Evolutionary conservation across 169 alveolate genomes (phyloP).

Genomic region (Amoebophrya sp.): DNA sequence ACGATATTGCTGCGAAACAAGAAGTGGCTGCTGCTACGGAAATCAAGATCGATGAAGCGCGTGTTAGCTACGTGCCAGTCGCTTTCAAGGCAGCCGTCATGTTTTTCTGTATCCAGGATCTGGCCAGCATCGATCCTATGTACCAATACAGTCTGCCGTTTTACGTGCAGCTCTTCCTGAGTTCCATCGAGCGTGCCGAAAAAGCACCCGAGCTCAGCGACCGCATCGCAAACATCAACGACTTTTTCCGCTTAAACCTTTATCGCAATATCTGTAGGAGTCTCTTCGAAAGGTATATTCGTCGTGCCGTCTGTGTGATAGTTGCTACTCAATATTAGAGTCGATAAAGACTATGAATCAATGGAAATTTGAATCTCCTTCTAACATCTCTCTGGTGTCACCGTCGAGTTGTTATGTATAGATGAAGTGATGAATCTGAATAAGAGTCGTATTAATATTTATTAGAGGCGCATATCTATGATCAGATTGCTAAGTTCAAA

Average conservation of each 20-base stretch:
- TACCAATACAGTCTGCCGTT: constrained; percentile 83
- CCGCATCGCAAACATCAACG: constrained; percentile 71
- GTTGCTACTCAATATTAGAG: no score
- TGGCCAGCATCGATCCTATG: constrained; percentile 84
- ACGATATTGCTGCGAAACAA: constrained; percentile 78
- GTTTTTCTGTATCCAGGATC: constrained; percentile 79
- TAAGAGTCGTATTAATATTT: no score
- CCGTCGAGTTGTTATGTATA: no score
- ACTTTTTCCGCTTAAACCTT: constrained; percentile 69
- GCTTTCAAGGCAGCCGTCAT: constrained; percentile 77
- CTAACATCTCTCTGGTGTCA: no score
- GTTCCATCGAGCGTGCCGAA: constrained; percentile 59
- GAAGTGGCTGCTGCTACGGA: constrained; percentile 59
- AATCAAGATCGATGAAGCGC: constrained; percentile 76
- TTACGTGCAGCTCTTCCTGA: constrained; percentile 69
- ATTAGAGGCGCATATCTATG: no score
- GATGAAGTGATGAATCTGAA: no score
- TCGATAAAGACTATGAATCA: no score
- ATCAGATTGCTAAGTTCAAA: no score
- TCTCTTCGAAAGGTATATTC: constrained; percentile 73
- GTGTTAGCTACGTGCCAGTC: constrained; percentile 82
- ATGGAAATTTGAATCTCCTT: no score
- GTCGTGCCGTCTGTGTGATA: no score
- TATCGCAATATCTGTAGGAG: constrained; percentile 85
- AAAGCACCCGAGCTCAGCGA: constrained; percentile 60